Percentiles rank a stretch among this genome's conserved stretches.
phyloP scores from a whole-genome alignment of 1,284 basidiomycete species.

The Ceratobasidium sp. region DNA sequence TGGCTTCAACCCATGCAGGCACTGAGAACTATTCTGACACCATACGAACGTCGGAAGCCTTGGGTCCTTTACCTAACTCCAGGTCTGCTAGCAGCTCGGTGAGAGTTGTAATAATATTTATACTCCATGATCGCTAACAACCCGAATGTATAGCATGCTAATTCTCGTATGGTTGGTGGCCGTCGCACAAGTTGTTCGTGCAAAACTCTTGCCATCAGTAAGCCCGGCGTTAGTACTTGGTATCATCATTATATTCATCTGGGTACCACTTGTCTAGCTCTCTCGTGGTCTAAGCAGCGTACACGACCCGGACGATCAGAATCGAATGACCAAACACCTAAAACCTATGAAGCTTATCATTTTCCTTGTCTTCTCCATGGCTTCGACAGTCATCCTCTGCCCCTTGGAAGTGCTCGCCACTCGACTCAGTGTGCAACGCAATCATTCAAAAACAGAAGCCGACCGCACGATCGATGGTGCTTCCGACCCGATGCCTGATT shows the following conservation, averaged over 20 bases:
- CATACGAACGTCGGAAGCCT: slow-evolving; percentile 79
- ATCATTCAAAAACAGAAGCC: slow-evolving; percentile 69
- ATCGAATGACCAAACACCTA: slow-evolving; percentile 34
- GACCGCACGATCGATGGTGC: slow-evolving; percentile 23
- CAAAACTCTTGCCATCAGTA: slow-evolving; percentile 66
- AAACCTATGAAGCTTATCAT: slow-evolving; percentile 57
- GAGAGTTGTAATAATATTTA: too few relatives aligned
- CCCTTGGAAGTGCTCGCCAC: slow-evolving; percentile 86
- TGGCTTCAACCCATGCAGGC: slow-evolving; percentile 68
- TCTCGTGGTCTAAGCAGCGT: slow-evolving; percentile 37
- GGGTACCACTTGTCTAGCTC: neutral
- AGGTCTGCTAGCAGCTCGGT: slow-evolving; percentile 74
- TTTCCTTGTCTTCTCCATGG: slow-evolving; percentile 67
- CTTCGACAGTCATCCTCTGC: slow-evolving; percentile 68
- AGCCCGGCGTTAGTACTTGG: neutral
- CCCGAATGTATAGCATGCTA: slow-evolving; percentile 49
- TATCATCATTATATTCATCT: neutral
- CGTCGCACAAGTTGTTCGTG: slow-evolving; percentile 69
- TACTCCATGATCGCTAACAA: neutral
- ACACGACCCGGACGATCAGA: slow-evolving; percentile 34
- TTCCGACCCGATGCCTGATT: slow-evolving; percentile 60
- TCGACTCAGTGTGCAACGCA: slow-evolving; percentile 83
- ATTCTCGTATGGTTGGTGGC: slow-evolving; percentile 74
- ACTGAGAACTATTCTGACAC: slow-evolving; percentile 77
- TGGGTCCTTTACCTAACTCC: slow-evolving; percentile 86